Conservation (phyloP, 192 early-diverging fungal genomes). For the Geranomyces variabilis region DNA sequence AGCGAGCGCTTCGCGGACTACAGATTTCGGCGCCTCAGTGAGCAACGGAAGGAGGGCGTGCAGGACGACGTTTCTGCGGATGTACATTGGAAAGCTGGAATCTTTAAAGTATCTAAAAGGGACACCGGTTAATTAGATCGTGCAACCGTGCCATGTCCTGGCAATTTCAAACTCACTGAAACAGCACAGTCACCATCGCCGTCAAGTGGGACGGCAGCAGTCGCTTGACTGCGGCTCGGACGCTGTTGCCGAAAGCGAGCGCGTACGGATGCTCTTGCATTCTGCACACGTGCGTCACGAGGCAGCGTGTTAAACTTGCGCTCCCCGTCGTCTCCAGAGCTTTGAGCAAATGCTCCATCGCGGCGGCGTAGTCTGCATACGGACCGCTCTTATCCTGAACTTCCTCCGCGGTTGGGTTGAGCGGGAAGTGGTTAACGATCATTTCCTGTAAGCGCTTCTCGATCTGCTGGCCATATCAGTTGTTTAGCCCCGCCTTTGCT, state of each 20-base stretch:
- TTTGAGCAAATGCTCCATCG: conserved; percentile 57
- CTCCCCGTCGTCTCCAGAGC: conserved; percentile 45
- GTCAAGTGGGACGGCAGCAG: background rate
- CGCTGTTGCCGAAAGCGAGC: conserved; percentile 5
- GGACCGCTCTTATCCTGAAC: conserved; percentile 14
- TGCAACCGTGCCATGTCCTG: too few relatives aligned
- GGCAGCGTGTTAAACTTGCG: conserved; percentile 49
- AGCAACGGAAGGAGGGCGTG: conserved; percentile 57
- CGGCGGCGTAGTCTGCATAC: conserved; percentile 55
- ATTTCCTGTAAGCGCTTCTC: conserved; percentile 50
- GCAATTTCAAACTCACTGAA: too few relatives aligned
- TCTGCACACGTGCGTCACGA: conserved; percentile 59
- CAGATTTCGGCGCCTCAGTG: conserved; percentile 39
- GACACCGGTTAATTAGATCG: too few relatives aligned
- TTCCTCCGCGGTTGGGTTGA: conserved; percentile 23
- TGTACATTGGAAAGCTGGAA: conserved; percentile 22
- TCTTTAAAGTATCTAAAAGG: conserved; percentile 1
- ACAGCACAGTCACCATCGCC: background rate
- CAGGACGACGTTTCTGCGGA: conserved; percentile 53
- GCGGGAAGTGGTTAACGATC: conserved; percentile 54
- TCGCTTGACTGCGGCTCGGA: background rate
- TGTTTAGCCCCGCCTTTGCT: background rate
- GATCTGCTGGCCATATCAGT: conserved; percentile 34
- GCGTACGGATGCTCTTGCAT: conserved; percentile 54
- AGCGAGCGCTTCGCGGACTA: conserved; percentile 56